Percentiles rank a stretch among this genome's conserved stretches.
These are phyloP conservation scores for Sporothrix brasiliensis DNA, from an alignment of 2,329 filamentous ascomycete genomes.

Conservation along the genomic window DNA sequence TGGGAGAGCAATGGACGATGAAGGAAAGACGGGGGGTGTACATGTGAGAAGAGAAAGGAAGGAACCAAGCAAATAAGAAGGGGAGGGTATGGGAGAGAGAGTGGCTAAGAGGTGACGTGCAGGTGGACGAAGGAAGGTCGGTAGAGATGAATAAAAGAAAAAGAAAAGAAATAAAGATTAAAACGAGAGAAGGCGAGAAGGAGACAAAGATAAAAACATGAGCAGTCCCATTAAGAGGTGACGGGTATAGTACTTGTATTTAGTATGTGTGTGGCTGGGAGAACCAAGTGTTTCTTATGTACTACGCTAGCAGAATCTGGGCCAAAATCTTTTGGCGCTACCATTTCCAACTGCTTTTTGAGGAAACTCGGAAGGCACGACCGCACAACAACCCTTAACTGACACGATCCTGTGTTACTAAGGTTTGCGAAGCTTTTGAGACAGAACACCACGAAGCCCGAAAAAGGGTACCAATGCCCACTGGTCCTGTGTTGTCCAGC, in stretches of 20 bases:
- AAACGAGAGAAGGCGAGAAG: neutral
- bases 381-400: slow-evolving; percentile 25
- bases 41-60: slow-evolving; percentile 36
- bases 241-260: neutral
- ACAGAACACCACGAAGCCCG: neutral
- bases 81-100: slow-evolving; percentile 35
- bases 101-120: slow-evolving; percentile 21
- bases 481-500: neutral
- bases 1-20: slow-evolving; percentile 28
- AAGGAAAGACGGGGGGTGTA: slow-evolving; percentile 26
- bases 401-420: slow-evolving; percentile 32
- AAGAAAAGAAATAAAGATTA: slow-evolving; percentile 7
- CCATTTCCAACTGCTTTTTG: slow-evolving; percentile 23
- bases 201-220: neutral
- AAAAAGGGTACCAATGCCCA: slow-evolving; percentile 1
- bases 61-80: slow-evolving; percentile 31
- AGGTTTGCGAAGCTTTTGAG: slow-evolving; percentile 22
- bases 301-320: slow-evolving; percentile 18
- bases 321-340: slow-evolving; percentile 27
- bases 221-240: slow-evolving; percentile 1
- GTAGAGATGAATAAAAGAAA: slow-evolving; percentile 23
- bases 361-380: slow-evolving; percentile 31
- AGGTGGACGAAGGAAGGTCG: slow-evolving; percentile 19
- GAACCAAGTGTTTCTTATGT: slow-evolving; percentile 2
- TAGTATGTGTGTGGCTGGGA: neutral